Conservation (phyloP, 106 monocot species). For the Allium cepa region DNA sequence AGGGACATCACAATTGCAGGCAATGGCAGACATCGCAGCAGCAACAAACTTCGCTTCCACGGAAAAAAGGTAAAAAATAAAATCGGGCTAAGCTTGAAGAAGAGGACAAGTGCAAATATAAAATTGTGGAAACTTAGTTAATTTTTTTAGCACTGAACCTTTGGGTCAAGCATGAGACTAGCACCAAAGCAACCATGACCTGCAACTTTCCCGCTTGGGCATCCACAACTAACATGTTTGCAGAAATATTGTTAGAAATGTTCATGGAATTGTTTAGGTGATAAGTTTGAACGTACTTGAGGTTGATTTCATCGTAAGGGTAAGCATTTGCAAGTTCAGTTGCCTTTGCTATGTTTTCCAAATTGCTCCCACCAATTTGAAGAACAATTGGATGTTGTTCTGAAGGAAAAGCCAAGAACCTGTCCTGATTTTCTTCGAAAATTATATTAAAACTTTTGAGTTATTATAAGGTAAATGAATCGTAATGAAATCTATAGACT, state of each 20-base stretch:
- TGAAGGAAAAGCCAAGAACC: slow-evolving; percentile 78
- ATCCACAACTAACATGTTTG: slow-evolving; percentile 65
- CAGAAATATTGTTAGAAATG: slow-evolving; percentile 5
- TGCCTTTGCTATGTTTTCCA: slow-evolving; percentile 87
- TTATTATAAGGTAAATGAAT: too few relatives aligned
- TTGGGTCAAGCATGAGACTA: slow-evolving; percentile 87
- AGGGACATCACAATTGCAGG: slow-evolving; percentile 78
- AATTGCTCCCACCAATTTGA: slow-evolving; percentile 97
- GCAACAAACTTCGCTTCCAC: slow-evolving; percentile 70
- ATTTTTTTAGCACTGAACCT: slow-evolving; percentile 33
- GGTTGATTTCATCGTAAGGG: slow-evolving; percentile 85
- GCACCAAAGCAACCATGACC: slow-evolving; percentile 99
- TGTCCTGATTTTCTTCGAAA: slow-evolving; percentile 49
- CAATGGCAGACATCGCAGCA: slow-evolving; percentile 88
- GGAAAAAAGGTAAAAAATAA: slow-evolving; percentile 5
- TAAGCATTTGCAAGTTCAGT: slow-evolving; percentile 80
- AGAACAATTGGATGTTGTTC: slow-evolving; percentile 94
- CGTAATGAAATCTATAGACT: too few relatives aligned
- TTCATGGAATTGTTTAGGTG: too few relatives aligned
- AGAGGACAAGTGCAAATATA: neutral
- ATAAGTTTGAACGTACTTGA: slow-evolving; percentile 38
- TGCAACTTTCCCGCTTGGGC: slow-evolving; percentile 96
- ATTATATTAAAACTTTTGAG: neutral
- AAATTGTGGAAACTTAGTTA: slow-evolving; percentile 1
- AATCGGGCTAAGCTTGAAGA: slow-evolving; percentile 2